Conservation (phyloP, 352 stramenopile species). For the Phytophthora hibernalis region DNA sequence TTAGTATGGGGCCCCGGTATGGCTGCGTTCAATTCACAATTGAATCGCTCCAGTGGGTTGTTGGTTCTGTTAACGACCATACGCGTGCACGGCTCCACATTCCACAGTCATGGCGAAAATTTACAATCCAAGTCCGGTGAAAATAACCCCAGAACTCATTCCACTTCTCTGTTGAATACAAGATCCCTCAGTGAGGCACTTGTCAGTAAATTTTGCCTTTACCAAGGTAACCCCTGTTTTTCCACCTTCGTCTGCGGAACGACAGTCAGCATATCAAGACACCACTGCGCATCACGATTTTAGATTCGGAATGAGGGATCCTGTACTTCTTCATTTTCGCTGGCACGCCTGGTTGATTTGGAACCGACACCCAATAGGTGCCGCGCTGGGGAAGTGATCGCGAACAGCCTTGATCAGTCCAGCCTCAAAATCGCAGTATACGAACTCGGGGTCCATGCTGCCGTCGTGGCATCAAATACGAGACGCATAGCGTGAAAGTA, state of each 20-base stretch:
- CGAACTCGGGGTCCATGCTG: slow-evolving; percentile 10
- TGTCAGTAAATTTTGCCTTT: slow-evolving; percentile 4
- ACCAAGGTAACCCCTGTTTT: slow-evolving; percentile 2
- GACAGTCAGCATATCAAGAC: slow-evolving; percentile 21
- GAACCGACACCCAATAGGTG: slow-evolving; percentile 22
- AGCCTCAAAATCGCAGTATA: not conserved
- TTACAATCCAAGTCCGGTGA: slow-evolving; percentile 1
- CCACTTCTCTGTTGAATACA: not conserved
- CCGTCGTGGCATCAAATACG: slow-evolving; percentile 8
- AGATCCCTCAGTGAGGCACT: not conserved
- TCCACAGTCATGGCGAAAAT: slow-evolving; percentile 7
- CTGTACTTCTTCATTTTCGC: slow-evolving; percentile 12
- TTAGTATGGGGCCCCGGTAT: slow-evolving; percentile 9
- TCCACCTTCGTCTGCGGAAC: slow-evolving; percentile 3
- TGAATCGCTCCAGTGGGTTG: slow-evolving; percentile 8
- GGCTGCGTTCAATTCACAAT: slow-evolving; percentile 1
- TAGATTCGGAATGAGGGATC: slow-evolving; percentile 5
- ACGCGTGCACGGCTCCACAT: slow-evolving; percentile 1
- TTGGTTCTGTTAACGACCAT: not conserved
- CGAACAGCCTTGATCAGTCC: slow-evolving; percentile 15
- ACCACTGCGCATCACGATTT: slow-evolving; percentile 9
- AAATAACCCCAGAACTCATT: slow-evolving; percentile 6
- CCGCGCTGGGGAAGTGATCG: slow-evolving; percentile 19
- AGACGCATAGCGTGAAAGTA: not conserved
- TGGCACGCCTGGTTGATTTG: slow-evolving; percentile 20